Evolutionary conservation across 1,139 yeast genomes (phyloP), one percentile per base, ranked within the genome.

Genomic region (Oligophagozyma castellii): DNA sequence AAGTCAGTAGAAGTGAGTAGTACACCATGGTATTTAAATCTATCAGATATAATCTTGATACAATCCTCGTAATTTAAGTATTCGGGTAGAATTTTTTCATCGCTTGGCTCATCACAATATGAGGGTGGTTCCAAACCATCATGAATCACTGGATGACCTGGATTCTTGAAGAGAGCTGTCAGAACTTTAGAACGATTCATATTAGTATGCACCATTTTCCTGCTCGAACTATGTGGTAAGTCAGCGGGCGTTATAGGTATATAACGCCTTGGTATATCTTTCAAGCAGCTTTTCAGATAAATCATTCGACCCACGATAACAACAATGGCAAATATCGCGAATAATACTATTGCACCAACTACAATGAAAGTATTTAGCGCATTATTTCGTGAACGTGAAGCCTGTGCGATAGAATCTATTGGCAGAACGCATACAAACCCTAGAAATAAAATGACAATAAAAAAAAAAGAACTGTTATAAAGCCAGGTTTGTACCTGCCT

Each of bases 221-320:
- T 63, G 50, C 53, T 67, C 18, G 56, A 56, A 12, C 49, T 47
- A 33, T 49, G 53, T 1, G 89, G 83, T 30, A 79, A 56, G 48
- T 81, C 94, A 23, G 63, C 65, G 14, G 65, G 59, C 15, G 73
- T 68, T 4, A 61, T 45, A 0, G 93, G 92, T 13, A 83, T 62
- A 48, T 80, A 83, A 27, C 70, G 59, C 35, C 72, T 63, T 0
- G 95, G 95, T 12, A 84, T 78, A 39, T 77, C 92, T 34, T 71
- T 70, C 42, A 84, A 51, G 16, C 76, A 58, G 25, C 70, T 62
- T 34, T 75, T 61, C 29, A 67, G 63, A 24, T 69, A 65, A 35
- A 73, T 60, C n/a, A 81, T 55, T 35, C 95, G 53, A 2, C 59
- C 51, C 5, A 67, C 42, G 27, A 63, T 58, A 14, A 80, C 51